A percentile compares a stretch with the other conserved stretches of the same genome.
Conservation (phyloP, 306 rosid species). For the cucumber (Cucumis sativus) region Cucumber_9930_V3 NC_026655.2:21010001-21010500, state of each 20-base stretch:
- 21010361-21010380: neutral
- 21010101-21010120: too few species aligned
- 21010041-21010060: too few species aligned
- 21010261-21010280: neutral
- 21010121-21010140: too few species aligned
- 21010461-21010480: neutral
- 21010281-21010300: neutral
- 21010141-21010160: too few species aligned
- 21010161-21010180: neutral
- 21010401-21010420: neutral
- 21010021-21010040: too few species aligned
- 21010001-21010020: too few species aligned
- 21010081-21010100: too few species aligned
- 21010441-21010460: neutral
- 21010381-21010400: neutral
- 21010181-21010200: neutral
- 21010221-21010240: neutral
- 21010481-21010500: constrained; percentile 3
- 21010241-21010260: neutral
- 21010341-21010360: neutral
- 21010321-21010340: neutral
- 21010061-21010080: too few species aligned
- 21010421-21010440: neutral
- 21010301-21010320: neutral
- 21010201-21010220: neutral